phyloP scores from a whole-genome alignment of 2,329 filamentous ascomycete species.

The Penicillium palitans region DNA sequence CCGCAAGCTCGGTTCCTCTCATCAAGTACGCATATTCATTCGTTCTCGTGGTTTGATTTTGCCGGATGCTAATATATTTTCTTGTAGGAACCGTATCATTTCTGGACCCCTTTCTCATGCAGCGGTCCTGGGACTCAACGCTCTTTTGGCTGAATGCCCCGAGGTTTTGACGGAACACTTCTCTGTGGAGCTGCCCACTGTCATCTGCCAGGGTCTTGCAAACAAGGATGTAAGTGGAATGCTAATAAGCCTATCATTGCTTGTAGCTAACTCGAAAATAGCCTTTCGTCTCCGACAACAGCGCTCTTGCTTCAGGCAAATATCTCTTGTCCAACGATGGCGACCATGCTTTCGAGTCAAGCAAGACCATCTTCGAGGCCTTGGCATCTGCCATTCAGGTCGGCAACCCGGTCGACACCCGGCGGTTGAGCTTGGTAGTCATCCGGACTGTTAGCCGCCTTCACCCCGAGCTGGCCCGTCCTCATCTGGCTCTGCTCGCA shows the following conservation, averaged over 20 bases:
- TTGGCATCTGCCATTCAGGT: conserved; percentile 74
- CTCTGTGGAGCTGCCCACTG: conserved; percentile 70
- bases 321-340: conserved; percentile 68
- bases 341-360: conserved; percentile 68
- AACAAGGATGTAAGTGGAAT: conserved; percentile 67
- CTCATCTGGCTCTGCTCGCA: conserved; percentile 77
- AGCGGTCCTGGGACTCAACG: conserved; percentile 84
- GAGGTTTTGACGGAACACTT: conserved; percentile 67
- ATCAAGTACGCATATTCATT: conserved; percentile 51
- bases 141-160: conserved; percentile 79
- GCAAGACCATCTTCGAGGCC: conserved; percentile 76
- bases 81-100: conserved; percentile 73
- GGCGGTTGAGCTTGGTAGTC: conserved; percentile 82
- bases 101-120: conserved; percentile 72
- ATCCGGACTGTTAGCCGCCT: conserved; percentile 79
- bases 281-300: conserved; percentile 85
- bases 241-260: not conserved
- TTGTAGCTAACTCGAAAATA: conserved; percentile 39
- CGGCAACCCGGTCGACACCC: conserved; percentile 76
- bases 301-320: conserved; percentile 85
- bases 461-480: conserved; percentile 75
- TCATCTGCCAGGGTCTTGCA: conserved; percentile 76
- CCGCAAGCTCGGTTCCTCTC: conserved; percentile 63
- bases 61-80: conserved; percentile 31
- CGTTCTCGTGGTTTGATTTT: not conserved